Conservation (phyloP, 148 eudicot species). For the Limonium bicolor region DNA sequence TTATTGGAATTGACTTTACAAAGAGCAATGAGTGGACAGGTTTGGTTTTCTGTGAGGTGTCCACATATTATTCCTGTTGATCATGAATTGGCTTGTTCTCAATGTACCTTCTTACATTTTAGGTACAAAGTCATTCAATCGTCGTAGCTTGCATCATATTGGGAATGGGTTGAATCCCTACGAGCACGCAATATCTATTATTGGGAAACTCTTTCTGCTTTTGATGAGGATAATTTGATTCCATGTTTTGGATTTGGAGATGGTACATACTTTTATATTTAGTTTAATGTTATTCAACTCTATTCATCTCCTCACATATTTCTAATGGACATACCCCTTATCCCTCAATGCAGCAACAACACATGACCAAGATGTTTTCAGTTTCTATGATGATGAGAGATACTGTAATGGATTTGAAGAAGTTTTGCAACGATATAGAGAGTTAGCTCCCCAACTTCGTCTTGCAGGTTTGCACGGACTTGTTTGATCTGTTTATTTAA, state of each 20-base stretch:
- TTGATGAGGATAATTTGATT: constrained; percentile 90
- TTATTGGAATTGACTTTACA: constrained; percentile 86
- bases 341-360: constrained; percentile 57
- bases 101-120: neutral
- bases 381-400: constrained; percentile 62
- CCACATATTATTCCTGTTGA: too few relatives aligned
- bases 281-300: too few relatives aligned
- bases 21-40: constrained; percentile 99
- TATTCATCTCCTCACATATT: too few relatives aligned
- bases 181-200: constrained; percentile 80
- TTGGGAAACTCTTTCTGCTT: constrained; percentile 80
- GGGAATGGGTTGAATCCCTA: constrained; percentile 59
- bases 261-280: constrained; percentile 27
- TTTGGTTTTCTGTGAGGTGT: constrained; percentile 10
- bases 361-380: constrained; percentile 83
- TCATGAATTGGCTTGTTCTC: neutral
- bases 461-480: constrained; percentile 73
- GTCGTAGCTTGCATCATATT: constrained; percentile 73
- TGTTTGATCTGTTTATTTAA: neutral
- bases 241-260: constrained; percentile 99
- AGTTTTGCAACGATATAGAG: constrained; percentile 59
- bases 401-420: constrained; percentile 88
- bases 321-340: neutral
- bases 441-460: constrained; percentile 58
- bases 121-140: constrained; percentile 67